These are phyloP conservation scores for Colletotrichum lupini DNA, from an alignment of 2,329 filamentous ascomycete genomes.

Conservation along the genomic window DNA sequence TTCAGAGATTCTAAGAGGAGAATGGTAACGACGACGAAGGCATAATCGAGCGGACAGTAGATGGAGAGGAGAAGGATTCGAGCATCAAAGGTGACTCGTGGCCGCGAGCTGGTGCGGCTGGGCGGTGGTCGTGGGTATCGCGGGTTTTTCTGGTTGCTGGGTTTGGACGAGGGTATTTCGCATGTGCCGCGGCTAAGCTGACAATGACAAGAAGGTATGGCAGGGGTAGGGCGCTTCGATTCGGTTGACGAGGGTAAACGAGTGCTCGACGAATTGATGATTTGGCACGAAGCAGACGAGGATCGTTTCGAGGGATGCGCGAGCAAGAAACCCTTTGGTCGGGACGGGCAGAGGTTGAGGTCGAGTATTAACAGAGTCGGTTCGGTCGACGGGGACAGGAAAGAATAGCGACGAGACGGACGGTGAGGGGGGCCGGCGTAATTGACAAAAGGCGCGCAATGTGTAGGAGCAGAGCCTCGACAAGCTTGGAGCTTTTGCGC, in stretches of 20 bases:
- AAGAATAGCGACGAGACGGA: not conserved
- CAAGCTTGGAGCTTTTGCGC: not conserved
- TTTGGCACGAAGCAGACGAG: not conserved
- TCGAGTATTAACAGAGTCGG: slow-evolving; percentile 2
- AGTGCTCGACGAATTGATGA: not conserved
- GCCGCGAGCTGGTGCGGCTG: not conserved
- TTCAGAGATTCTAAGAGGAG: slow-evolving; percentile 3
- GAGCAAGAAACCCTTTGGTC: not conserved
- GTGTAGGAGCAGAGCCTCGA: not conserved
- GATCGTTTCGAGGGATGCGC: slow-evolving; percentile 8
- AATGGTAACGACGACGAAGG: not conserved
- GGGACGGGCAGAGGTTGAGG: not conserved
- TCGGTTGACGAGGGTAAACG: not conserved
- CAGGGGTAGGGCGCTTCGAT: not conserved
- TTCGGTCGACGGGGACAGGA: not conserved
- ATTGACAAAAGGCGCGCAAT: not conserved
- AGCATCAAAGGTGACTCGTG: slow-evolving; percentile 18
- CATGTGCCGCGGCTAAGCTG: slow-evolving; percentile 24
- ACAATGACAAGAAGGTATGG: not conserved
- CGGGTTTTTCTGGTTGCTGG: slow-evolving; percentile 18
- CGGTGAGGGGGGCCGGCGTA: not conserved
- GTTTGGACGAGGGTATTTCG: slow-evolving; percentile 17
- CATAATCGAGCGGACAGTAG: slow-evolving; percentile 20
- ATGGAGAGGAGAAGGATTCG: not conserved
- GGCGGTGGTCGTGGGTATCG: slow-evolving; percentile 23